Evolutionary conservation across 768 basidiomycete genomes (phyloP).

Genomic region (Royoungia palumana): DNA sequence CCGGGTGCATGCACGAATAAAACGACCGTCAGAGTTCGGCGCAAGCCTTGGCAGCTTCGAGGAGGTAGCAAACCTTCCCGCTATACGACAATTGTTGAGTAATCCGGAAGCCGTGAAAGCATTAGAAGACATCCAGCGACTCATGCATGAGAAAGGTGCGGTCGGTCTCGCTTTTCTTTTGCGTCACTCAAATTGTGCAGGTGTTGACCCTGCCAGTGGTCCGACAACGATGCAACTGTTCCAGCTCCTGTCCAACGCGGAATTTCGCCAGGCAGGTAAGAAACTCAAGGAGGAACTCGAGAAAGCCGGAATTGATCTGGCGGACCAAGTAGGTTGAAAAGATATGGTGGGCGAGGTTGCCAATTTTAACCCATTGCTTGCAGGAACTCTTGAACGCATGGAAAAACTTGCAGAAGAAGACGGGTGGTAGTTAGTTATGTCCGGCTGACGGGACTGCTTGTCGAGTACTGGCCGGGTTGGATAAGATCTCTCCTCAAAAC

Average conservation of each 20-base stretch:
- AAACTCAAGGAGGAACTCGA: constrained; percentile 48
- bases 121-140: constrained; percentile 40
- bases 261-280: constrained; percentile 48
- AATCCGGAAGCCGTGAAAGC: constrained; percentile 51
- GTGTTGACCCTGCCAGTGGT: constrained; percentile 44
- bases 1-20: constrained; percentile 28
- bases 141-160: constrained; percentile 50
- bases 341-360: neutral
- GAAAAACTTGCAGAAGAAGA: constrained; percentile 34
- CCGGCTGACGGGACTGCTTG: neutral
- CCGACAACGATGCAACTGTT: constrained; percentile 54
- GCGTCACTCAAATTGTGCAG: constrained; percentile 29
- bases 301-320: constrained; percentile 59
- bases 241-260: constrained; percentile 48
- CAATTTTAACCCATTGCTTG: neutral
- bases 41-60: constrained; percentile 41
- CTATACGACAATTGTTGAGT: constrained; percentile 47
- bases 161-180: neutral
- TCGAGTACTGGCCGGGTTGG: neutral
- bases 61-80: constrained; percentile 36
- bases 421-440: constrained; percentile 14
- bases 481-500: no score
- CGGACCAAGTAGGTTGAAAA: constrained; percentile 43
- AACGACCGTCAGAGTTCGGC: constrained; percentile 27
- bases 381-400: constrained; percentile 47